Base-by-base conservation (phyloP, 768 basidiomycete species). In the Termitomyces sp. region DNA sequence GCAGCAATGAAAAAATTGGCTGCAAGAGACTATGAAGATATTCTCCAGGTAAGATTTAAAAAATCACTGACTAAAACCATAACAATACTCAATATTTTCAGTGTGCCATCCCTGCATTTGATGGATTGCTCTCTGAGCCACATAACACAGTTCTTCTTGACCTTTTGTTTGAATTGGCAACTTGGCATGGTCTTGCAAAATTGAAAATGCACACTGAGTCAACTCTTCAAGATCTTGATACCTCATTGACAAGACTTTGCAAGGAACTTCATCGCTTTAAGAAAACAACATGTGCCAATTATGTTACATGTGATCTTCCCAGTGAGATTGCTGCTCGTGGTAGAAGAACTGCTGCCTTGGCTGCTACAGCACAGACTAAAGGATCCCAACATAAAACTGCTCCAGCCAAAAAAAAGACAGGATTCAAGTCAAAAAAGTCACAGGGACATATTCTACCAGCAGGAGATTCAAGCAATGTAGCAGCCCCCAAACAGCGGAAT, bases 161-260 rank as follows among this genome's bases (percentile, higher is more conserved):
- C 0, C 63, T 73, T 2, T 38, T 71, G 0, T 71, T 30, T 30
- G 30, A 30, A 5, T 5, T 30, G 2, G 30, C 30, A 30, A 30
- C 30, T 36, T 73, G 71, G 72, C 70, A 72, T 53, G 63, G 60
- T 0, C 28, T 68, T 0, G 67, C 61, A 1, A 74, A 74, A 49
- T 30, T 72, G 2, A 62, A 60, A 1, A 59, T 69, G 58, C 70
- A 70, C 51, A 62, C 64, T 0, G 54, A 66, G 1, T 59, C 6
- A 23, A n/a, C 65, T 44, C 40, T 63, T 7, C 1, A 36, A 1
- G 30, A 60, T 8, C 58, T 65, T 41, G 56, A 55, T 18, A 16
- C 20, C 13, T 60, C 54, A 4, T 61, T 63, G 0, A 63, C 43
- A n/a, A 28, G 35, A 9, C 59, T 68, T 13, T 64, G 64, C 23